Conservation (phyloP, 331 rosid genomes). For the Dryas integrifolia region DNA sequence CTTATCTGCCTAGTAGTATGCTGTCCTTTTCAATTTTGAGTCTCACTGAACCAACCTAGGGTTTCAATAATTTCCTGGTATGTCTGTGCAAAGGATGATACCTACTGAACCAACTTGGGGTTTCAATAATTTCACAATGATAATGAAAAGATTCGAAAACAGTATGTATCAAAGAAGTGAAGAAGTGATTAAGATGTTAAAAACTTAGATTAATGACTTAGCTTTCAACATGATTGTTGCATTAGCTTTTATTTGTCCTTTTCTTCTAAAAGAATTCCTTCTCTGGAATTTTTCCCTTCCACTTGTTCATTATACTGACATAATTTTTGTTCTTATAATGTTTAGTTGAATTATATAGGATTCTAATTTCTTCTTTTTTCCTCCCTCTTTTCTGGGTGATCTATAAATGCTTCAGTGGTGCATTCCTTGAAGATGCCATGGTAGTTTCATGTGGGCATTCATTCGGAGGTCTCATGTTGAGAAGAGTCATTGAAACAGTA, state of each 20-base stretch:
- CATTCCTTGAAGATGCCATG: conserved; percentile 95
- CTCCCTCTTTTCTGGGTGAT: not conserved
- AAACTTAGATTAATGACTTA: not conserved
- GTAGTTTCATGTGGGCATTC: conserved; percentile 97
- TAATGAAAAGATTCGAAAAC: not conserved
- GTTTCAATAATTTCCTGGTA: not conserved
- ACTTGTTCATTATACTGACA: not conserved
- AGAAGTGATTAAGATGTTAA: not conserved
- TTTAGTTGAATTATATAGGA: not conserved
- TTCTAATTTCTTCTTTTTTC: not conserved
- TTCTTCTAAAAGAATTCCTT: not conserved
- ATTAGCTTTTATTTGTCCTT: not conserved
- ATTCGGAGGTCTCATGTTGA: conserved; percentile 90
- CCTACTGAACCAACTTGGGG: not conserved
- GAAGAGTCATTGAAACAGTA: conserved; percentile 90
- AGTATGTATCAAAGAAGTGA: not conserved
- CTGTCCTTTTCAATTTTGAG: not conserved
- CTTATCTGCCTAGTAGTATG: not conserved
- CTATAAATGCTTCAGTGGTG: conserved; percentile 47
- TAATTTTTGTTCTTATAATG: not conserved
- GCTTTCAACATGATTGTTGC: not conserved
- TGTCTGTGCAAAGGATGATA: not conserved
- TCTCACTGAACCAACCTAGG: not conserved
- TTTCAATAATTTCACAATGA: not conserved
- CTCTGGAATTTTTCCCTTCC: not conserved